Base-by-base conservation (phyloP, 495 filamentous ascomycete genomes). In the Aspergillus avenaceus region DNA sequence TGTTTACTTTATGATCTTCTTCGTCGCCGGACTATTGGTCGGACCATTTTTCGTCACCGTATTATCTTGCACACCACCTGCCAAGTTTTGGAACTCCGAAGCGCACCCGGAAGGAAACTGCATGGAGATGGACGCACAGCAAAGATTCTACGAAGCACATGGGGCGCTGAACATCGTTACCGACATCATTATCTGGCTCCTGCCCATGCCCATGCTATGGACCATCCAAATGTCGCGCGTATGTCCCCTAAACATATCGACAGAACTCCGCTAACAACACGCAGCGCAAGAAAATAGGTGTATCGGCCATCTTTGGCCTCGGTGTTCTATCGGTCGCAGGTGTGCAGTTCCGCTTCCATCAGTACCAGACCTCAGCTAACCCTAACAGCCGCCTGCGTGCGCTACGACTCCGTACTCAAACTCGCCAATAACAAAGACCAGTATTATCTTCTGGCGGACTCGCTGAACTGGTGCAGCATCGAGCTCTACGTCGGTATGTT, bases 191-290 rank as follows among this genome's bases (percentile, higher is more conserved):
- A 69, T 72, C 22, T 55, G 69, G 5, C 12, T 64, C 12, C 54
- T 71, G 38, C 69, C 72, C 6, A 60, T 73, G 42, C 71, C 69
- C 8, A 59, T 67, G 47, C 57, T 74, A 28, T 59, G 58, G 53
- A 48, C 51, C n/a, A 34, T 74, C 11, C 63, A 71, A 41, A 53
- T 72, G 13, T 59, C 63, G 1, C n/a, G 42, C n/a, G 50, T 53
- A 11, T 1, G 42, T 47, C 4, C 9, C 16, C 21, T 8, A 25
- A 26, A 5, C 34, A 12, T 19, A 21, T n/a, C 12, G 8, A 16
- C n/a, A 8, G 9, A 5, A 7, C 16, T 18, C 13, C 32, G n/a
- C 43, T 46, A 46, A 41, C 24, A 32, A 16, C 37, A 14, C 26
- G 44, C 26, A 42, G 50, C 50, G 50, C 25, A 53, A 48, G 44